A percentile compares a stretch with the other conserved stretches of the same genome.
phyloP scores from a whole-genome alignment of 2,329 filamentous ascomycete species.

The Sporothrix pseudoabietina region DNA sequence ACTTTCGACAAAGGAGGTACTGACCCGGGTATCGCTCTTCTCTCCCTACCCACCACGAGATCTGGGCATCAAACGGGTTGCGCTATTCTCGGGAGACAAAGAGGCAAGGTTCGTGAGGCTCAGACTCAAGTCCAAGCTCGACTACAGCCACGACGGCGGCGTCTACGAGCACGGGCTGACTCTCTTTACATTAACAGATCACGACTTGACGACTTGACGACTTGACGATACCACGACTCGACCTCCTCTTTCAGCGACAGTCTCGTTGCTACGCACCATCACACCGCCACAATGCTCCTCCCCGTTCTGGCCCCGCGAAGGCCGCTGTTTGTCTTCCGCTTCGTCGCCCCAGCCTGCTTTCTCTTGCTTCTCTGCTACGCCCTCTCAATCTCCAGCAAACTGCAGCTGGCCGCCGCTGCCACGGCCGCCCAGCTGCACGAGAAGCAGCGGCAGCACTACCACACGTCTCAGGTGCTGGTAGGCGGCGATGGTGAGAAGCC shows the following conservation, averaged over 20 bases:
- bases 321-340: constrained; percentile 46
- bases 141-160: background rate
- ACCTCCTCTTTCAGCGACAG: background rate
- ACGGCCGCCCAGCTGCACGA: constrained; percentile 4
- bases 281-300: constrained; percentile 40
- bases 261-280: background rate
- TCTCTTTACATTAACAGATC: background rate
- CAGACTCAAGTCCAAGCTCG: background rate
- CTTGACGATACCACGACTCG: background rate
- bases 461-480: background rate
- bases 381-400: constrained; percentile 33
- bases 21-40: background rate
- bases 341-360: constrained; percentile 42
- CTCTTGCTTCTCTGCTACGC: constrained; percentile 44
- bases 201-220: no score
- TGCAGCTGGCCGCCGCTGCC: constrained; percentile 8
- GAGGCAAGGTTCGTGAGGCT: background rate
- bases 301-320: constrained; percentile 46
- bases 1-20: background rate
- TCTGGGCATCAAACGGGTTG: background rate
- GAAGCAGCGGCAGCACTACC: constrained; percentile 23
- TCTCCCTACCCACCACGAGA: background rate
- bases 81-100: background rate
- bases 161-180: background rate
- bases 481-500: background rate